Base-by-base conservation (phyloP, 2,329 filamentous ascomycete genomes). In the Monilinia fructigena region DNA sequence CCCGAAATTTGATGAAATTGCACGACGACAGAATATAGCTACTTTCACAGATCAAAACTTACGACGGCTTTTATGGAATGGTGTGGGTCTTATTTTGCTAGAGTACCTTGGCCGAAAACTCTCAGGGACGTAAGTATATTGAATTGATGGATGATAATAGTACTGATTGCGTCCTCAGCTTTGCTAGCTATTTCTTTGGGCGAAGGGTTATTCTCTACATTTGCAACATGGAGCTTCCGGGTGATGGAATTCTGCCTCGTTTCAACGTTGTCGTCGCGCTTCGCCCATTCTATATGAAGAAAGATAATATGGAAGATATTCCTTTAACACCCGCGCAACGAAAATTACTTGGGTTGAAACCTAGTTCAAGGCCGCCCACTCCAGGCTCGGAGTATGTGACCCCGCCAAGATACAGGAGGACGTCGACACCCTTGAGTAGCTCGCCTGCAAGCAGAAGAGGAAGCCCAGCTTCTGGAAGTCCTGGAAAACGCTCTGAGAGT, bases 241-340 rank as follows among this genome's bases (percentile, higher is more conserved):
- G 66, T 78, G 8, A 59, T 85, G 23, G 83, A 90, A 70, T 67
- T 84, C 12, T 71, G 90, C 2, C 87, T 89, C 3, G 71, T 90
- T 59, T 89, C 74, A 96, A 96, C 78, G 90, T 96, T 63, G 76
- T 81, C 69, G 74, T 88, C 65, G 90, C 92, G 48, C 80, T 91
- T 66, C 81, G 87, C 55, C 95, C 94, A 2, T 83, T 97, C 16
- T 78, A 92, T 73, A 85, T 88, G 70, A 82, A 84, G 54, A 83
- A 83, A 72, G 95, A 98, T 77, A 85, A 93, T 69, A 84, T 97
- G 70, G 82, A 88, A 77, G 95, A 99, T 77, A 96, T 99, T 61
- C 88, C 94, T 68, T 85, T 99, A 71, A 97, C 94, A 0, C 89
- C 91, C n/a, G 87, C 88, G 16, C 95, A 98, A 80, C 90, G 94